Conservation (phyloP, 169 alveolate genomes). For the Eimeria falciformis region DNA sequence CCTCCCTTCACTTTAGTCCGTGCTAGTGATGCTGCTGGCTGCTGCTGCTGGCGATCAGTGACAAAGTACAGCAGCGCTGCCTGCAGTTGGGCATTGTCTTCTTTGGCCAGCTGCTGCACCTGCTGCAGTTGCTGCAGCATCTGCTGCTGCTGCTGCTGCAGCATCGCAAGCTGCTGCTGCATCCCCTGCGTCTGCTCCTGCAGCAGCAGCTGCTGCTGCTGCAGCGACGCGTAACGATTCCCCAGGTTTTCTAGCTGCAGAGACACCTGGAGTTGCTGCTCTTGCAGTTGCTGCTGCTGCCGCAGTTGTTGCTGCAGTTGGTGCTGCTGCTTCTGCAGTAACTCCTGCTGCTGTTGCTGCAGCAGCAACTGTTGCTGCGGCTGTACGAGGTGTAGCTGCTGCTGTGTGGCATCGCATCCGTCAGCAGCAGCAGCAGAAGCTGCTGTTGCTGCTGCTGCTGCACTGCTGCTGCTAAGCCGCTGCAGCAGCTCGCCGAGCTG, state of each 20-base stretch:
- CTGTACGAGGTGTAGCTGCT: slow-evolving; percentile 1
- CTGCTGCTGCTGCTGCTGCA: background rate
- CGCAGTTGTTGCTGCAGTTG: too few species aligned
- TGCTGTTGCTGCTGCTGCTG: slow-evolving; percentile 50
- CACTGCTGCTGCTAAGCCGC: background rate
- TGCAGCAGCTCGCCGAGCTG: background rate
- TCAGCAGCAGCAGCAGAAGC: background rate
- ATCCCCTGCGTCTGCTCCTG: too few species aligned
- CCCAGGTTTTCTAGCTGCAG: background rate
- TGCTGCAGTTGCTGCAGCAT: slow-evolving; percentile 9
- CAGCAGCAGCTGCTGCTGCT: too few species aligned
- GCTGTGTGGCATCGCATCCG: background rate
- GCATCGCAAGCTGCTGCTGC: background rate
- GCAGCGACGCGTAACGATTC: background rate
- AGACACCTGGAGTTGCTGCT: slow-evolving; percentile 16
- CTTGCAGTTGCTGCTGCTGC: too few species aligned
- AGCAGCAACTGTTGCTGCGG: background rate
- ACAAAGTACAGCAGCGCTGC: slow-evolving; percentile 17
- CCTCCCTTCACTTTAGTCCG: too few species aligned
- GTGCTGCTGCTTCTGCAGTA: too few species aligned
- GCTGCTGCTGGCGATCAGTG: background rate
- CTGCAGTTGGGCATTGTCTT: slow-evolving; percentile 18
- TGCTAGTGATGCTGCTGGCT: slow-evolving; percentile 1
- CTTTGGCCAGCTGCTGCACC: slow-evolving; percentile 1
- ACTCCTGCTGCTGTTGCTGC: slow-evolving; percentile 25